Conservation (phyloP, 2,329 filamentous ascomycete species). For the Talaromyces sp. region DNA sequence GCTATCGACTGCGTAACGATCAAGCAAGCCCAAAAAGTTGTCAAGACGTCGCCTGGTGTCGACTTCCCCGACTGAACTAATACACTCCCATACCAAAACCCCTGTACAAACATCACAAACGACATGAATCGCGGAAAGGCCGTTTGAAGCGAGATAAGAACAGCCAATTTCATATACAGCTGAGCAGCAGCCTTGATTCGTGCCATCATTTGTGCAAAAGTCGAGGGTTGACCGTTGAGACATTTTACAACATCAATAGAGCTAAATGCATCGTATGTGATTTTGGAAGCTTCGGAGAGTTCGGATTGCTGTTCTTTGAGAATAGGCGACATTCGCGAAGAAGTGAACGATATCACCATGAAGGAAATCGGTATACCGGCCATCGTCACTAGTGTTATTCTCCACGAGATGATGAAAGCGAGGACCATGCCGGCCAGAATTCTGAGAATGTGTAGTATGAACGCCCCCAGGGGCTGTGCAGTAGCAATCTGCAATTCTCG, state of each 20-base stretch:
- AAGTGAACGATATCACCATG: constrained; percentile 57
- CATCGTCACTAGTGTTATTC: constrained; percentile 74
- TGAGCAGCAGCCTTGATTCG: constrained; percentile 57
- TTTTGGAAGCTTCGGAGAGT: constrained; percentile 67
- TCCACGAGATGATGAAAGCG: constrained; percentile 78
- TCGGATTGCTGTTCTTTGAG: constrained; percentile 66
- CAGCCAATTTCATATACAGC: constrained; percentile 65
- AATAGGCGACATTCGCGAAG: constrained; percentile 58
- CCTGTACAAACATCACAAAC: constrained; percentile 75
- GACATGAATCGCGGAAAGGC: constrained; percentile 70
- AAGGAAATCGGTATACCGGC: constrained; percentile 67
- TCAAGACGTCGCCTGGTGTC: constrained; percentile 66
- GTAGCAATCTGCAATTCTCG: constrained; percentile 76
- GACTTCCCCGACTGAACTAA: constrained; percentile 60
- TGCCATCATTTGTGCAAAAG: constrained; percentile 61
- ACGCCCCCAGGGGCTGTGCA: constrained; percentile 72
- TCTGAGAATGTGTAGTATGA: constrained; percentile 62
- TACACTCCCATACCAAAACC: constrained; percentile 80
- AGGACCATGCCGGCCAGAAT: constrained; percentile 63
- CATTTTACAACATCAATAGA: constrained; percentile 84
- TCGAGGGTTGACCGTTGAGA: constrained; percentile 70
- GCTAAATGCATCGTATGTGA: constrained; percentile 63
- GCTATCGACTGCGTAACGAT: constrained; percentile 73
- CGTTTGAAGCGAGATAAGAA: constrained; percentile 67
- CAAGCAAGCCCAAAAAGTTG: constrained; percentile 79